Evolutionary conservation across 2,329 filamentous ascomycete genomes (phyloP), one percentile per base, ranked within the genome.

Genomic region (Colletotrichum neosansevieriae): DNA sequence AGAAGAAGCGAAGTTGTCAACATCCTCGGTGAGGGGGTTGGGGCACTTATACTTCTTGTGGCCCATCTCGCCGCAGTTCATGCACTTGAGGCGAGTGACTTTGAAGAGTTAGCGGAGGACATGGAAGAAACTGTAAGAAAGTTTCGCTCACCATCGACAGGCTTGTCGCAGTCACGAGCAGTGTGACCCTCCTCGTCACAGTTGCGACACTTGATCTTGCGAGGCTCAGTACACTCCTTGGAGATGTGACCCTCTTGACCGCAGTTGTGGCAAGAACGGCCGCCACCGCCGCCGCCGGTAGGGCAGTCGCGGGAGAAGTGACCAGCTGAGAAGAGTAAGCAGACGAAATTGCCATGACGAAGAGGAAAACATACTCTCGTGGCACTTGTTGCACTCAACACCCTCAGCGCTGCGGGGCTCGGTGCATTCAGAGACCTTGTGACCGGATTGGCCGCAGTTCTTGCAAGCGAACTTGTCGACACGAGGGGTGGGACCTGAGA

Each of bases 301-400:
- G 91, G 89, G 74, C 90, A 92, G 74, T 98, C 89, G 45, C 83
- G 83, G 38, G 85, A 83, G 73, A 89, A 89, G 73, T 92, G 90
- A 3, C 90, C 89, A 63, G 79, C 84, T 90, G 63, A 17, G 12
- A 3, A 36, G 7, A 3, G n/a, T 47, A 40, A 29, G 59, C 19
- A 71, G 44, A 58, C 32, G 6, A 17, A 3, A 36, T 12, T 3
- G 11, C 38, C 4, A 3, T 9, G 45, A 15, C 21, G 15, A 4
- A 34, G 4, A 11, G 0, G 3, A n/a, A 3, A 9, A 78, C 84
- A 76, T 79, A 89, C 88, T 87, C 78, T 89, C 82, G 45, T 83
- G 82, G 74, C 89, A 92, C 76, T 88, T 90, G 73, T 86, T 87
- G 76, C 90, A 92, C 75, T 91, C 88, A 1, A 91, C 85, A 59